Evolutionary conservation across 306 rosid genomes (phyloP).

Genomic region (barrel medic (Medicago truncatula)): DNA sequence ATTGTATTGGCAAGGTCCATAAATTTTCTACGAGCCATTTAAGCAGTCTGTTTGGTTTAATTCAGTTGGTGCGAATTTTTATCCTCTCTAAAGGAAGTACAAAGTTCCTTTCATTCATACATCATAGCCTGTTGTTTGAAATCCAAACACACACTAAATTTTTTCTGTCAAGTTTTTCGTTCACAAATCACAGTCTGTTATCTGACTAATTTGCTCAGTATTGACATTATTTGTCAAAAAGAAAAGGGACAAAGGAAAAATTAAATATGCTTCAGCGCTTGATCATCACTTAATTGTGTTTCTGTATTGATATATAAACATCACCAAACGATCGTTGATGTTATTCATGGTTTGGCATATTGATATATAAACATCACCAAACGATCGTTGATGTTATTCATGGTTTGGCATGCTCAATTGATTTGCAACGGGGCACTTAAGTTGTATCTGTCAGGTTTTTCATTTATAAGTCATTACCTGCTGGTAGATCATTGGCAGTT

Average conservation of each 20-base stretch:
- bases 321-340: background rate
- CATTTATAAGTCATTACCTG: background rate
- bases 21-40: background rate
- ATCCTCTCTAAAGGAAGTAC: background rate
- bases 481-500: background rate
- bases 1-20: background rate
- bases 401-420: slow-evolving; percentile 5
- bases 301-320: background rate
- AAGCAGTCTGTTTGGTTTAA: background rate
- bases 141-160: background rate
- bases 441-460: slow-evolving; percentile 13
- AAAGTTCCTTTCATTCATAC: background rate
- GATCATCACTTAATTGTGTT: background rate
- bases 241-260: background rate
- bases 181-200: background rate
- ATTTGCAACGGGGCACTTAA: background rate
- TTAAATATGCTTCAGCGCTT: slow-evolving; percentile 19
- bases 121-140: background rate
- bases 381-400: slow-evolving; percentile 20
- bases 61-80: background rate
- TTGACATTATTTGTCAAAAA: slow-evolving; percentile 2
- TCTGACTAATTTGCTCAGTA: background rate
- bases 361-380: background rate
- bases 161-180: background rate
- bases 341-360: too few species aligned